These are phyloP conservation scores for Phalaenopsis equestris DNA, from an alignment of 106 monocot genomes.

Conservation along the genomic window DNA sequence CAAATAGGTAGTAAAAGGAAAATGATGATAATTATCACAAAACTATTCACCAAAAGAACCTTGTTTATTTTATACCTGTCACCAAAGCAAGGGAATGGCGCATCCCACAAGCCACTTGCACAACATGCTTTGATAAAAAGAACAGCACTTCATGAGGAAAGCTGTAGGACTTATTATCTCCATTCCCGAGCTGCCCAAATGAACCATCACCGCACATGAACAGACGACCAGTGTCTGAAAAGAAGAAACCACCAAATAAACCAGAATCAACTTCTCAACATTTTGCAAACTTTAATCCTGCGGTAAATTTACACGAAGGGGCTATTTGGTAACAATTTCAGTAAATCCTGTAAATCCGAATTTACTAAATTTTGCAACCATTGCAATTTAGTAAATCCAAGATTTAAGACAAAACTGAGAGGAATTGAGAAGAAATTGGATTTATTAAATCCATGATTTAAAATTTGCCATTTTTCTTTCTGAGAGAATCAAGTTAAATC, in stretches of 20 bases:
- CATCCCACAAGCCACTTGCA: slow-evolving; percentile 68
- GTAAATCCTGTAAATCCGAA: too few relatives aligned
- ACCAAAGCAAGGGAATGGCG: slow-evolving; percentile 62
- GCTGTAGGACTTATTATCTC: slow-evolving; percentile 36
- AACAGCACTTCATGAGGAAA: slow-evolving; percentile 42
- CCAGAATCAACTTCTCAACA: slow-evolving; percentile 1
- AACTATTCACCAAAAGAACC: background rate
- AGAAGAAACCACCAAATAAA: background rate
- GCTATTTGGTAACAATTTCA: too few relatives aligned
- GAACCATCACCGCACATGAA: slow-evolving; percentile 80
- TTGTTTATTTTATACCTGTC: slow-evolving; percentile 24
- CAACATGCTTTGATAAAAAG: slow-evolving; percentile 39
- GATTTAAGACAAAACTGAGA: too few relatives aligned
- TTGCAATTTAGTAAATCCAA: too few relatives aligned
- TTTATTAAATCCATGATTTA: too few relatives aligned
- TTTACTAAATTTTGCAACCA: too few relatives aligned
- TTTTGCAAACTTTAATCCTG: background rate
- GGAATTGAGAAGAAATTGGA: too few relatives aligned
- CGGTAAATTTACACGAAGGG: background rate
- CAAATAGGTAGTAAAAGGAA: background rate
- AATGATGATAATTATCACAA: background rate
- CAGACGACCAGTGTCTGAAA: slow-evolving; percentile 39
- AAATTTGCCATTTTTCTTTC: too few relatives aligned
- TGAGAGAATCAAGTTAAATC: too few relatives aligned
- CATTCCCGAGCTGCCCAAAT: slow-evolving; percentile 75